Evolutionary conservation across 768 basidiomycete species (phyloP).

Genomic region (Clavaria fumosa): DNA sequence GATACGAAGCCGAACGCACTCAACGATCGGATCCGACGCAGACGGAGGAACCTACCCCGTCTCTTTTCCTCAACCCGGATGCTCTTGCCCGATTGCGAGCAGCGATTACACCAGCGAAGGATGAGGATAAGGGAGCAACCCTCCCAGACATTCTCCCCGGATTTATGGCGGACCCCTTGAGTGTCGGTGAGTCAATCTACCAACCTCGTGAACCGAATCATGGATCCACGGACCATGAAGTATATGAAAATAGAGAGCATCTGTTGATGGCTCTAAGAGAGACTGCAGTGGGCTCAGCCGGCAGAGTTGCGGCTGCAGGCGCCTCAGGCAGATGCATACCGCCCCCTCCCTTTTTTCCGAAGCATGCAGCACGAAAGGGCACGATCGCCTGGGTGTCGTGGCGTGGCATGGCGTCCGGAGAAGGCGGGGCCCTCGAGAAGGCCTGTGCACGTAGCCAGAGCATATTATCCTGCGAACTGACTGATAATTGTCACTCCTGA

Average conservation of each 20-base stretch:
- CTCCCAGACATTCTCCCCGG: conserved; percentile 9
- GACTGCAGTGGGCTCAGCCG: neutral
- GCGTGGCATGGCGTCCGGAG: too few species aligned
- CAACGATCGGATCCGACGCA: too few species aligned
- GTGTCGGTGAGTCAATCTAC: conserved; percentile 10
- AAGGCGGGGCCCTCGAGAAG: neutral
- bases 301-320: neutral
- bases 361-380: too few species aligned
- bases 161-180: conserved; percentile 12
- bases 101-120: neutral
- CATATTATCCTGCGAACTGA: neutral
- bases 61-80: neutral
- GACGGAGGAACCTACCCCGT: too few species aligned
- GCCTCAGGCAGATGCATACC: neutral
- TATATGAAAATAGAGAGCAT: neutral
- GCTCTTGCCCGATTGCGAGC: neutral
- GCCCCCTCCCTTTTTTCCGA: neutral
- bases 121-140: neutral
- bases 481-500: neutral
- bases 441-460: neutral
- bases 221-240: neutral
- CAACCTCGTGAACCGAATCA: neutral
- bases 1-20: too few species aligned
- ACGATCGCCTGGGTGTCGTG: too few species aligned
- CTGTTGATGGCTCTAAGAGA: neutral